These are phyloP conservation scores for Albugo laibachii DNA, from an alignment of 352 stramenopile genomes.

Conservation along the genomic window DNA sequence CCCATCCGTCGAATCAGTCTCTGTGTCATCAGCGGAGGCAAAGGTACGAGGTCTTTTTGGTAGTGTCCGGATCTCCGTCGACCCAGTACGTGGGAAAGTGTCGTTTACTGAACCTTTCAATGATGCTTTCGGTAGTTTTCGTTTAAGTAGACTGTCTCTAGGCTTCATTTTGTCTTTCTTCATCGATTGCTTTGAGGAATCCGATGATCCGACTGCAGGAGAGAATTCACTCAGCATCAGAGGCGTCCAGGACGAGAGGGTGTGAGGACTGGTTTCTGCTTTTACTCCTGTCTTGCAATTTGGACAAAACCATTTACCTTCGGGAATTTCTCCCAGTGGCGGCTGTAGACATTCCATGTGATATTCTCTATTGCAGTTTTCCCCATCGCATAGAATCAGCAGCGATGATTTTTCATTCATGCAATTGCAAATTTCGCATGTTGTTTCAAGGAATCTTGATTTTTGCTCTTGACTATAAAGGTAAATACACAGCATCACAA, in stretches of 20 bases:
- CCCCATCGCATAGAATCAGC: conserved; percentile 67
- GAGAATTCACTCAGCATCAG: neutral
- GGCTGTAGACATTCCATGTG: conserved; percentile 71
- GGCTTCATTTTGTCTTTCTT: neutral
- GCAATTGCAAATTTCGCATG: conserved; percentile 65
- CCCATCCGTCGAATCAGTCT: no score
- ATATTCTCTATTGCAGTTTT: conserved; percentile 66
- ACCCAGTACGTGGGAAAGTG: no score
- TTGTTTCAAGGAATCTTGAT: conserved; percentile 38
- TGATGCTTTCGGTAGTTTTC: neutral
- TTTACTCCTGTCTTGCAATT: conserved; percentile 27
- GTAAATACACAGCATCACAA: neutral
- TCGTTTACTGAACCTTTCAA: no score
- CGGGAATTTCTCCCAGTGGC: conserved; percentile 22
- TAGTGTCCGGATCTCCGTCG: no score
- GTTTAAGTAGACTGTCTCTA: neutral
- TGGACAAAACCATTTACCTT: conserved; percentile 63
- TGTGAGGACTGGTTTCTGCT: conserved; percentile 5
- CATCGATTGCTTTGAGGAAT: neutral
- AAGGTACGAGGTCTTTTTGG: no score
- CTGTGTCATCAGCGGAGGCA: no score
- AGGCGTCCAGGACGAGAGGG: neutral
- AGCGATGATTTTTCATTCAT: conserved; percentile 65
- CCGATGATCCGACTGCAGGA: neutral
- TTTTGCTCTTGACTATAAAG: conserved; percentile 40